phyloP scores from a whole-genome alignment of 805 yeast species.

The Yarrowia sp. region DNA sequence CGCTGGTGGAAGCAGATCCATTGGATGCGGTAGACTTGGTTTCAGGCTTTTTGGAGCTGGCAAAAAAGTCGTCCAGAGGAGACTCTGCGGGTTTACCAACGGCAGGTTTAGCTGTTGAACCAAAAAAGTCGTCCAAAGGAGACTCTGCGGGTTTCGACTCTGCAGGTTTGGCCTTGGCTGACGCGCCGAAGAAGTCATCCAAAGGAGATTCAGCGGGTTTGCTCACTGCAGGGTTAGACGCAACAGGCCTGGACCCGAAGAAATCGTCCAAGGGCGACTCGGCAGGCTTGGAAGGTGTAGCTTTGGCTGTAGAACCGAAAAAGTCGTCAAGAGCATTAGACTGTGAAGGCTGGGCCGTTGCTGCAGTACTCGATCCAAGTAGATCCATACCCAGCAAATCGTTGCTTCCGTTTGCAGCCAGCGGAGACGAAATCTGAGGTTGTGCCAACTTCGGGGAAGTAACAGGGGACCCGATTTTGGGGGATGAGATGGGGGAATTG shows the following conservation, averaged over 20 bases:
- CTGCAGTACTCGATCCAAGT: background rate
- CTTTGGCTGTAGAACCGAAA: background rate
- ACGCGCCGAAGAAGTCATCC: background rate
- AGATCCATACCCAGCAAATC: background rate
- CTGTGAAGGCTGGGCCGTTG: background rate
- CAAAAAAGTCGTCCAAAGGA: background rate
- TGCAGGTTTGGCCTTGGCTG: background rate
- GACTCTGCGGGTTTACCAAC: background rate
- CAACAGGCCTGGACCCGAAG: background rate
- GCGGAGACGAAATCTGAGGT: conserved; percentile 1
- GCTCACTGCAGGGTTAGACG: background rate
- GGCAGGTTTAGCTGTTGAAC: too few relatives aligned
- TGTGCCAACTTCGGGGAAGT: background rate
- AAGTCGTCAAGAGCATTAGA: background rate
- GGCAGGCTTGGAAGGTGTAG: too few relatives aligned
- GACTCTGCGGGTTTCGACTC: background rate
- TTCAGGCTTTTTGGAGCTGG: too few relatives aligned
- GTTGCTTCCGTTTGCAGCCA: background rate
- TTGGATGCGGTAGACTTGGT: too few relatives aligned
- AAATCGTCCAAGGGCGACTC: background rate
- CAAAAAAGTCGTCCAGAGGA: background rate
- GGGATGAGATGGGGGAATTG: background rate
- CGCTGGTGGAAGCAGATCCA: background rate
- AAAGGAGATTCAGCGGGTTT: too few relatives aligned
- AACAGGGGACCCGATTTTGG: background rate